Evolutionary conservation across 1,139 yeast genomes (phyloP).

Genomic region (Taphrina populina): DNA sequence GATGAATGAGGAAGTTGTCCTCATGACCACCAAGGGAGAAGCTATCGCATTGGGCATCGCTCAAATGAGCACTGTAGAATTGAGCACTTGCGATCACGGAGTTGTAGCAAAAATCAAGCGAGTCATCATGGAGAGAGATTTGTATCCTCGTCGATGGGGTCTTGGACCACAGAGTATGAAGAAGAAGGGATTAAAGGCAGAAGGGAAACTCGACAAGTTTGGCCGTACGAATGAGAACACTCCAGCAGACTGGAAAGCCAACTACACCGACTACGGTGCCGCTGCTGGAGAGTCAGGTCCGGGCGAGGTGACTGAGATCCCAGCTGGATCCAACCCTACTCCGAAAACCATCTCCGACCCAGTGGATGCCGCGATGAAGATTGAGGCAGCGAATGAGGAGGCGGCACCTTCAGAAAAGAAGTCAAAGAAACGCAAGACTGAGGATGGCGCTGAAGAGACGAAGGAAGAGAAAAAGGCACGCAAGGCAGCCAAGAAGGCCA

Average conservation of each 20-base stretch:
- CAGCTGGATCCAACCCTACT: slow-evolving; percentile 46
- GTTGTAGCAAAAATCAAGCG: slow-evolving; percentile 98
- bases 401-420: slow-evolving; percentile 44
- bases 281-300: slow-evolving; percentile 43
- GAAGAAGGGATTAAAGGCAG: slow-evolving; percentile 97
- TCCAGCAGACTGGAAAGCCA: slow-evolving; percentile 87
- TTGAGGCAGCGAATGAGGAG: slow-evolving; percentile 46
- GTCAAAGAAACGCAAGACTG: slow-evolving; percentile 33
- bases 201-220: slow-evolving; percentile 92
- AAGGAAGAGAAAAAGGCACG: slow-evolving; percentile 55
- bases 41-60: slow-evolving; percentile 98
- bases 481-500: slow-evolving; percentile 65
- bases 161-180: slow-evolving; percentile 97
- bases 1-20: slow-evolving; percentile 93
- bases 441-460: slow-evolving; percentile 45
- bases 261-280: slow-evolving; percentile 71
- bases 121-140: slow-evolving; percentile 98
- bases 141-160: slow-evolving; percentile 99
- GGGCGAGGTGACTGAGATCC: slow-evolving; percentile 40
- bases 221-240: slow-evolving; percentile 93
- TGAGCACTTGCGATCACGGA: slow-evolving; percentile 96
- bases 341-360: slow-evolving; percentile 38
- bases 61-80: slow-evolving; percentile 97
- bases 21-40: slow-evolving; percentile 98
- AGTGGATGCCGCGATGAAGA: slow-evolving; percentile 46